Evolutionary conservation across 352 stramenopile genomes (phyloP), one percentile per base, ranked within the genome.

Genomic region (Salisapilia sapeloensis): DNA sequence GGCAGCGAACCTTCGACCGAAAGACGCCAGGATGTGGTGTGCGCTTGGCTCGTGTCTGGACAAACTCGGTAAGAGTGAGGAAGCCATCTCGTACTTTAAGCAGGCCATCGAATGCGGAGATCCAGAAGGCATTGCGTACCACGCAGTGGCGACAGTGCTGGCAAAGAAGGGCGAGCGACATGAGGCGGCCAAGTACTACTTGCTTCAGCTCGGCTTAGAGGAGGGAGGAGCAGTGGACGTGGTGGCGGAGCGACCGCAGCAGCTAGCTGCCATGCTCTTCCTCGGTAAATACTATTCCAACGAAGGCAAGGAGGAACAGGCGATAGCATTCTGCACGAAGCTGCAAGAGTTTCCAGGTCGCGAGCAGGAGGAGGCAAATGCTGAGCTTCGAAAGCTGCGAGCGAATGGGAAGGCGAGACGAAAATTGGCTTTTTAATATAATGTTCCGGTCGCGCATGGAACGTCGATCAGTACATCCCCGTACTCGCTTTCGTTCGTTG

Each of bases 21-120:
- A 96, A 42, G 92, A 98, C 62, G 83, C 90, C 23, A 72, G 93
- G n/a, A 98, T 98, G 92, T 98, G 93, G 93, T 94, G 78, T 40
- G 93, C 93, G 12, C 62, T 98, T 16, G 93, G 86, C 24, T 60
- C 62, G 4, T 86, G 71, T 26, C 84, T 79, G 37, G 71, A 86
- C 48, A 82, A 85, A 36, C 46, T 90, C 7, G 47, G 38, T 19
- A 84, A 86, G 32, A 35, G 36, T 9, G 54, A 80, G 25, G 64
- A 90, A 44, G 74, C 70, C 15, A 53, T 83, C 24, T 56, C 60
- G 12, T 90, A 67, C 31, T 90, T 86, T 29, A 44, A 75, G 29
- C 67, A 71, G 29, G 74, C 70, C 2, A 60, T 89, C 9, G 66
- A 52, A 27, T 85, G 85, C 33, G 47, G 80, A 38, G 72, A 89